Base-by-base conservation (phyloP, 164 flowering plant species). In the Dillenia suffruticosa region DNA sequence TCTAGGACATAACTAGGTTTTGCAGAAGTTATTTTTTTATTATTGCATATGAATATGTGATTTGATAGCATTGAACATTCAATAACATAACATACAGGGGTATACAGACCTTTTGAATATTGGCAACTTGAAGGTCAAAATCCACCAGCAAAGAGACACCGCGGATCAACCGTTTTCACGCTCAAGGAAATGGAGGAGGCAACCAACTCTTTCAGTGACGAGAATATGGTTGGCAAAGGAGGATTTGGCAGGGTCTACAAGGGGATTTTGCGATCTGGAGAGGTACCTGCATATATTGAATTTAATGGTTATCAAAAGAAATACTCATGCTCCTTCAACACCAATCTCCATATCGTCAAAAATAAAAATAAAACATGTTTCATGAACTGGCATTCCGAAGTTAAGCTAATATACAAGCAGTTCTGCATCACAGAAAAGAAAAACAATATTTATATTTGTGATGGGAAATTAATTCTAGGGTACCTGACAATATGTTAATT, bases 121-220 rank as follows among this genome's bases (percentile, higher is more conserved):
- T 89, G 97, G 96, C 82, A 86, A 73, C 78, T 86, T 15, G 85
- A 89, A 55, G 79, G 79, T 76, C 79, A 77, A 60, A 71, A 63
- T 3, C 80, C 78, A 32, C 67, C 81, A 11, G 53, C 76, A 4
- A 94, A 89, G 69, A 73, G 80, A 55, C 77, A 59, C 16, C 86
- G 80, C 57, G 96, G 81, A 49, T 86, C 97, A 53, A 58, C 88
- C 3, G 92, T 91, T 49, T 94, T 78, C 70, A 94, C 94, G 2
- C 82, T 89, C 63, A 91, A 79, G 74, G 97, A 94, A 71, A 94
- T 94, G 99, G 96, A 94, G 58, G 96, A 82, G 68, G 99, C 99
- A 26, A 89, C 99, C 15, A 57, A 62, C 57, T 82, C 81, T n/a
- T 94, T 91, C 72, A 77, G 82, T 15, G 97, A 94, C 9, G 82